These are phyloP conservation scores for Yamadazyma oceani DNA, from an alignment of 1,139 yeast species.

Conservation along the genomic window DNA sequence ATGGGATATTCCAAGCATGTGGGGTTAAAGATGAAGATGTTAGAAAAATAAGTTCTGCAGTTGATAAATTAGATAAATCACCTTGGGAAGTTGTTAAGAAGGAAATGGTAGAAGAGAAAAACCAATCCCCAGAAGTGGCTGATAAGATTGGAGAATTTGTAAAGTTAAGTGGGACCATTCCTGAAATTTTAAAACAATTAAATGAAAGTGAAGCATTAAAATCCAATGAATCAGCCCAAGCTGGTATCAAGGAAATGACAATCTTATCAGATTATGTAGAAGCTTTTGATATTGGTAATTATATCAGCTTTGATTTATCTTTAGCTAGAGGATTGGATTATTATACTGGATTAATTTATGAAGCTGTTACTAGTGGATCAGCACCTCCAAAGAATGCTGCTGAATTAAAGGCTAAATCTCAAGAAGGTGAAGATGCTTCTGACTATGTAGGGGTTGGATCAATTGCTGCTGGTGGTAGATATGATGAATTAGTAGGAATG, in stretches of 20 bases:
- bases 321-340: conserved; percentile 97
- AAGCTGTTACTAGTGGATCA: conserved; percentile 90
- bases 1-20: conserved; percentile 92
- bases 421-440: conserved; percentile 75
- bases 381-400: conserved; percentile 87
- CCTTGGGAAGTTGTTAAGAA: conserved; percentile 94
- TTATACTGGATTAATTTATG: conserved; percentile 94
- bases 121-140: conserved; percentile 87
- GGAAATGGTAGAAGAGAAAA: conserved; percentile 90
- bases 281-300: conserved; percentile 68
- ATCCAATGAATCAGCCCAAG: conserved; percentile 67
- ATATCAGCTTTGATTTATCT: conserved; percentile 83
- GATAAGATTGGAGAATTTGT: conserved; percentile 91
- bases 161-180: conserved; percentile 72
- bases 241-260: conserved; percentile 80
- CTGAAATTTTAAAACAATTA: conserved; percentile 63
- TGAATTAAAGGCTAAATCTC: conserved; percentile 58
- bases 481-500: conserved; percentile 95
- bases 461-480: conserved; percentile 98
- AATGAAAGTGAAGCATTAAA: conserved; percentile 56
- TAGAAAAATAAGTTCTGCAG: conserved; percentile 90
- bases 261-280: conserved; percentile 73
- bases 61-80: conserved; percentile 89
- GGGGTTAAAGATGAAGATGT: conserved; percentile 95
- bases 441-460: conserved; percentile 98